Conservation (phyloP, 2,329 filamentous ascomycete genomes). For the Helotiales sp. region DNA sequence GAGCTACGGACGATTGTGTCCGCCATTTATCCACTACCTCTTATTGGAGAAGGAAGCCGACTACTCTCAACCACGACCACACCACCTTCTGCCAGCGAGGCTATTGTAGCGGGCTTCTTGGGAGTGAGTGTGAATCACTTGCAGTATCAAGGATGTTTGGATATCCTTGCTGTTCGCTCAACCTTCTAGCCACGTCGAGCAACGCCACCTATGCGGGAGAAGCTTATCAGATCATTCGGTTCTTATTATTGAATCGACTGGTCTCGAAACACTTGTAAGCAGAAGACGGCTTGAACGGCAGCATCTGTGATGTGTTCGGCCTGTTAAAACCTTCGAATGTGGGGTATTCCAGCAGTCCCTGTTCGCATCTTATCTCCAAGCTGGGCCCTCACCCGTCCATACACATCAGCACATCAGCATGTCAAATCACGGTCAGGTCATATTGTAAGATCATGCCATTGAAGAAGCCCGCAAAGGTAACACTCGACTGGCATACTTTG, state of each 20-base stretch:
- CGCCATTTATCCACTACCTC: neutral
- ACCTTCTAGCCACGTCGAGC: too few relatives aligned
- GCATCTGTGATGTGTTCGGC: too few relatives aligned
- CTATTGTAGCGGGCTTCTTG: neutral
- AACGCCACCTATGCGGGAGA: too few relatives aligned
- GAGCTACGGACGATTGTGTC: neutral
- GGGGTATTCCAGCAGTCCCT: neutral
- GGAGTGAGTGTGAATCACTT: neutral
- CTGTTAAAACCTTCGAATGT: neutral
- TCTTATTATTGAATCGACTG: too few relatives aligned
- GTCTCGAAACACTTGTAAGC: neutral
- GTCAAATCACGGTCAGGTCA: neutral
- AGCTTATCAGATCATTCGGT: too few relatives aligned
- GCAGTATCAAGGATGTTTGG: neutral
- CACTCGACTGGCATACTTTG: neutral
- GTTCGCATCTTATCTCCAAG: neutral
- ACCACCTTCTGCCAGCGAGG: neutral
- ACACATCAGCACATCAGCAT: neutral
- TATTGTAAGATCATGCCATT: neutral
- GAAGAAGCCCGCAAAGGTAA: neutral
- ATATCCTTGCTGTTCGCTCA: too few relatives aligned
- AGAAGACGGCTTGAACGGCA: too few relatives aligned
- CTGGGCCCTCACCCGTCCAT: neutral
- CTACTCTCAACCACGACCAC: neutral
- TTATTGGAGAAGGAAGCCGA: neutral